phyloP scores from a whole-genome alignment of 2,329 filamentous ascomycete species.

The Cyphellophora europaea region DNA sequence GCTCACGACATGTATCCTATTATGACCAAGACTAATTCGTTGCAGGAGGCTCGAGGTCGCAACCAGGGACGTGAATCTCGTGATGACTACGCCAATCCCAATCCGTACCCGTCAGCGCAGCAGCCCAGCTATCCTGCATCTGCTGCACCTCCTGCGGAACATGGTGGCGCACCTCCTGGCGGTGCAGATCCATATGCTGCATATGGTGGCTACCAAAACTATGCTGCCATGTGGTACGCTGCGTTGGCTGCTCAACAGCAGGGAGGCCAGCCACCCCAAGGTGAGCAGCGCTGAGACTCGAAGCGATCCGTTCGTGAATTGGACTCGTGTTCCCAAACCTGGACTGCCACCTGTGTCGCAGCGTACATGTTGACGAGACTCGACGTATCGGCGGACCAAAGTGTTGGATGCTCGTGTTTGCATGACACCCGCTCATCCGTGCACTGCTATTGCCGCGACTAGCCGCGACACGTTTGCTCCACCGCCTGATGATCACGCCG shows the following conservation, averaged over 20 bases:
- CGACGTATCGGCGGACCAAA: too few relatives aligned
- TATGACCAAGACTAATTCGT: conserved; percentile 20
- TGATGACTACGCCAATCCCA: conserved; percentile 23
- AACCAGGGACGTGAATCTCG: conserved; percentile 28
- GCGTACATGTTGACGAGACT: too few relatives aligned
- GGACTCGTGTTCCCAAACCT: conserved; percentile 1
- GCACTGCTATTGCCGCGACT: too few relatives aligned
- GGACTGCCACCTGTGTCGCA: neutral
- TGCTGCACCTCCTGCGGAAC: conserved; percentile 24
- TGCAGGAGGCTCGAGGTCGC: conserved; percentile 38
- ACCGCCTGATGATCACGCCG: too few relatives aligned
- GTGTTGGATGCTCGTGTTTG: too few relatives aligned
- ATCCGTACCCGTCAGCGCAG: conserved; percentile 25
- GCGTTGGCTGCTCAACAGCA: conserved; percentile 50
- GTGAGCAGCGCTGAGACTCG: conserved; percentile 21
- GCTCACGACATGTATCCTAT: neutral
- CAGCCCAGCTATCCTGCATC: conserved; percentile 27
- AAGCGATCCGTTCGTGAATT: neutral
- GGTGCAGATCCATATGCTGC: conserved; percentile 63
- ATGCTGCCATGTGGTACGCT: conserved; percentile 72
- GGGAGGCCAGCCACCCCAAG: conserved; percentile 21
- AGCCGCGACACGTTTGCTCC: too few relatives aligned
- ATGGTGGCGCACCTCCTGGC: conserved; percentile 38
- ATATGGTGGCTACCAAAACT: conserved; percentile 76
- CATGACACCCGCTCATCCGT: too few relatives aligned